Conservation (phyloP, 805 yeast genomes). For the Tetrapisispora arboricola region DNA sequence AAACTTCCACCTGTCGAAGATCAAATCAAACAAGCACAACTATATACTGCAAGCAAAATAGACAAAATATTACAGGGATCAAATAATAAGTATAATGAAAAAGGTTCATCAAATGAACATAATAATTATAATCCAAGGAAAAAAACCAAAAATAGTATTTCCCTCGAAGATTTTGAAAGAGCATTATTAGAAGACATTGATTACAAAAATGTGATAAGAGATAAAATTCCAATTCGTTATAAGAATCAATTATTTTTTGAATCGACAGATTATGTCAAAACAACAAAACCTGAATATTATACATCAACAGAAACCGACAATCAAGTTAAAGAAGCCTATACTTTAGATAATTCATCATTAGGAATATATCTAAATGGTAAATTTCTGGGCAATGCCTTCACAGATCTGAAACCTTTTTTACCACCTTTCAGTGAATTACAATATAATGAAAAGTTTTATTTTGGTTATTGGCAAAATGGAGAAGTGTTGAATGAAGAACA, state of each 20-base stretch:
- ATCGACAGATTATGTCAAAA: constrained; percentile 49
- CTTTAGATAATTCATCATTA: constrained; percentile 42
- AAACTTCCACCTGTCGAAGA: constrained; percentile 47
- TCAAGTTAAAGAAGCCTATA: constrained; percentile 31
- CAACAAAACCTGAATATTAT: constrained; percentile 29
- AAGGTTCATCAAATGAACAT: not conserved
- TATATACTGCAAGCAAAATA: constrained; percentile 28
- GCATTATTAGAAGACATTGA: constrained; percentile 24
- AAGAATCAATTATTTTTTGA: constrained; percentile 73
- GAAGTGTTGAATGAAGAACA: constrained; percentile 4
- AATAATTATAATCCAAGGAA: constrained; percentile 5
- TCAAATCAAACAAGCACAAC: constrained; percentile 35
- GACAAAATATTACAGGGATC: constrained; percentile 13
- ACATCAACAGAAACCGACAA: constrained; percentile 21
- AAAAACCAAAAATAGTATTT: constrained; percentile 5
- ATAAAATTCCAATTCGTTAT: constrained; percentile 79
- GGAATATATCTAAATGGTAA: constrained; percentile 71
- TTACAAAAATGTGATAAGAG: constrained; percentile 48
- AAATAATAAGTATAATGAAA: not conserved
- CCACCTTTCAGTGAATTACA: constrained; percentile 64
- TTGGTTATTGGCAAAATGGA: constrained; percentile 25
- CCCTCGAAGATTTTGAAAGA: constrained; percentile 22
- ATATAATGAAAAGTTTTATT: constrained; percentile 31
- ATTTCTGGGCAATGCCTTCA: constrained; percentile 53
- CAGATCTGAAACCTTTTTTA: constrained; percentile 58